Evolutionary conservation across 2,329 filamentous ascomycete species (phyloP).

Genomic region (Ophiostoma ulmi): DNA sequence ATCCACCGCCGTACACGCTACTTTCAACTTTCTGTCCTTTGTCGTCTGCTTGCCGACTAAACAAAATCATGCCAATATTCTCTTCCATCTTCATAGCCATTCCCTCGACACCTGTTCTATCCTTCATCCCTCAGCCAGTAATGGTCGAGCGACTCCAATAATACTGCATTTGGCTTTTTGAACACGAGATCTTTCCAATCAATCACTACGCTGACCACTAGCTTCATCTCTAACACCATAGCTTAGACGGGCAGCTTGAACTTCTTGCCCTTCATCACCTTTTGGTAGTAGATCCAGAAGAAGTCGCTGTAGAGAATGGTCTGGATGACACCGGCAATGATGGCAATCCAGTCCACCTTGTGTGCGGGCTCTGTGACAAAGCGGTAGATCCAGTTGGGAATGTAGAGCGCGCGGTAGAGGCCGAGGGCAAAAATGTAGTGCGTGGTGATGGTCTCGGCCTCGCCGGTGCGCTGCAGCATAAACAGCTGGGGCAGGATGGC

Average conservation of each 20-base stretch:
- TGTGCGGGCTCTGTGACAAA: slow-evolving; percentile 71
- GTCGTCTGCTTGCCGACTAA: not conserved
- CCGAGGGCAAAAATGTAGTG: slow-evolving; percentile 96
- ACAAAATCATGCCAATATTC: not conserved
- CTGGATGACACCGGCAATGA: slow-evolving; percentile 84
- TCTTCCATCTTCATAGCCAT: not conserved
- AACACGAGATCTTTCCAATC: too few relatives aligned
- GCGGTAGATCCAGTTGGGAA: slow-evolving; percentile 96
- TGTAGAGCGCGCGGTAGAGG: slow-evolving; percentile 87
- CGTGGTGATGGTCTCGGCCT: slow-evolving; percentile 98
- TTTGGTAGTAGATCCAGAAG: slow-evolving; percentile 99
- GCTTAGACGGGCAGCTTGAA: slow-evolving; percentile 75
- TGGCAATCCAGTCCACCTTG: slow-evolving; percentile 76
- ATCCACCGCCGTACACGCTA: not conserved
- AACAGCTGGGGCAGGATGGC: slow-evolving; percentile 96
- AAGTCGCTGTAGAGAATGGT: slow-evolving; percentile 97
- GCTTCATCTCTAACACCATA: not conserved
- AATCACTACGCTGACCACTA: not conserved
- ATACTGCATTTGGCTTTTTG: too few relatives aligned
- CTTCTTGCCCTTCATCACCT: slow-evolving; percentile 84
- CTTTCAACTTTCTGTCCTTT: not conserved
- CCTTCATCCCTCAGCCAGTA: not conserved
- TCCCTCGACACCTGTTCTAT: not conserved
- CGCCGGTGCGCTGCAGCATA: slow-evolving; percentile 94
- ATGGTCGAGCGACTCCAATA: not conserved